Evolutionary conservation across 352 stramenopile species (phyloP).

Genomic region (Phytophthora meadii): DNA sequence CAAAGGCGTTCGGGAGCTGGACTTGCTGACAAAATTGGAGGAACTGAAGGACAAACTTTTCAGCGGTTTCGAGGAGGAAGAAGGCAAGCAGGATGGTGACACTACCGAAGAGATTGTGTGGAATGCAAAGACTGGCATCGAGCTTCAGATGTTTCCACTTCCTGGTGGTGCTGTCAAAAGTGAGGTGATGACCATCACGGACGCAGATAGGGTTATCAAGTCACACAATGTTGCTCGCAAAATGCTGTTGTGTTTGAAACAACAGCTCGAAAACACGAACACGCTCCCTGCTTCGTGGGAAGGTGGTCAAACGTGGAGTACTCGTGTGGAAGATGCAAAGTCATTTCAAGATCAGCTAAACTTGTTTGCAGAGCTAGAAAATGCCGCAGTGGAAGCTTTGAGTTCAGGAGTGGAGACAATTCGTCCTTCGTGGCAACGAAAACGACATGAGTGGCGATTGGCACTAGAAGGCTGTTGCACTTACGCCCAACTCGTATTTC

Average conservation of each 20-base stretch:
- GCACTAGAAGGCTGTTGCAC: constrained; percentile 68
- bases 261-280: constrained; percentile 64
- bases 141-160: constrained; percentile 77
- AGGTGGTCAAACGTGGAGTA: constrained; percentile 47
- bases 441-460: constrained; percentile 78
- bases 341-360: constrained; percentile 44
- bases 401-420: constrained; percentile 62
- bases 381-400: constrained; percentile 48
- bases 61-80: constrained; percentile 28
- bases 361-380: constrained; percentile 71
- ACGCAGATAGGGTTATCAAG: constrained; percentile 49
- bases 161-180: constrained; percentile 56
- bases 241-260: constrained; percentile 69
- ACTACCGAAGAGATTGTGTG: constrained; percentile 22
- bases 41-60: constrained; percentile 53
- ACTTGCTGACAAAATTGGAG: constrained; percentile 65
- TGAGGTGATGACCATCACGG: constrained; percentile 54
- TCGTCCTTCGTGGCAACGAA: constrained; percentile 74
- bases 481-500: constrained; percentile 75
- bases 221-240: constrained; percentile 53
- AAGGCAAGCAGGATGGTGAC: constrained; percentile 27
- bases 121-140: constrained; percentile 42
- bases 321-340: constrained; percentile 40
- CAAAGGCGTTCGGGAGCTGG: constrained; percentile 71
- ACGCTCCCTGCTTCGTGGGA: constrained; percentile 63